A percentile compares a stretch with the other conserved stretches of the same genome.
These are phyloP conservation scores for Mucuna pruriens DNA, from an alignment of 306 rosid species.

Conservation along the genomic window DNA sequence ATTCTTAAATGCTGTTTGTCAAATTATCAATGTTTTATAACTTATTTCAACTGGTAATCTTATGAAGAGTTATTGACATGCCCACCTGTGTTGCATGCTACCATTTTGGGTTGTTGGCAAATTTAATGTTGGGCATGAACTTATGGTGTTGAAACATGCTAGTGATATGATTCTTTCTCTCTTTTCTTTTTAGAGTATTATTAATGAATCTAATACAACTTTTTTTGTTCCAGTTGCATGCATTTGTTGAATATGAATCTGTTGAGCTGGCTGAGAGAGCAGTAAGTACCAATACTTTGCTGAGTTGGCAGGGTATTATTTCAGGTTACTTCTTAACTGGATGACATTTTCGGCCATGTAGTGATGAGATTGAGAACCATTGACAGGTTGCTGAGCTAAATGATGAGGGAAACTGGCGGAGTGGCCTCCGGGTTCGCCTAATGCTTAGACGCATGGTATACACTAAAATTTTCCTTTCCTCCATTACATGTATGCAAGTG, in stretches of 20 bases:
- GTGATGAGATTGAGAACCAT: conserved; percentile 39
- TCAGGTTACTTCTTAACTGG: conserved; percentile 25
- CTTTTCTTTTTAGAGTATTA: conserved; percentile 37
- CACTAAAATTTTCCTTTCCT: neutral
- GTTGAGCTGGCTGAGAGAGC: conserved; percentile 96
- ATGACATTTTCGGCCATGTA: conserved; percentile 19
- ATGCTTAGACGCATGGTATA: conserved; percentile 78
- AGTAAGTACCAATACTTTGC: conserved; percentile 60
- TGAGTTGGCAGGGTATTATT: conserved; percentile 30
- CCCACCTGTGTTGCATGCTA: conserved; percentile 23
- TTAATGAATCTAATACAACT: conserved; percentile 44
- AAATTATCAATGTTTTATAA: neutral
- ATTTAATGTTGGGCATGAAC: conserved; percentile 30
- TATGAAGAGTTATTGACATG: conserved; percentile 15
- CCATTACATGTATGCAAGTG: neutral
- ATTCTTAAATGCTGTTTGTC: neutral
- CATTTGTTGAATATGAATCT: conserved; percentile 95
- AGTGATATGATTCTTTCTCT: conserved; percentile 24
- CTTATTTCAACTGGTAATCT: conserved; percentile 11
- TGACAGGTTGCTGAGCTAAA: conserved; percentile 86
- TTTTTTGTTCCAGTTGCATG: conserved; percentile 82
- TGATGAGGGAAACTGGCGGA: conserved; percentile 94
- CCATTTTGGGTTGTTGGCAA: conserved; percentile 19
- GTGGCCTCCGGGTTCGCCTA: conserved; percentile 86
- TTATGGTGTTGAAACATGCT: conserved; percentile 27